These are phyloP conservation scores for Lactarius trivialis DNA, from an alignment of 768 basidiomycete genomes.

Conservation along the genomic window DNA sequence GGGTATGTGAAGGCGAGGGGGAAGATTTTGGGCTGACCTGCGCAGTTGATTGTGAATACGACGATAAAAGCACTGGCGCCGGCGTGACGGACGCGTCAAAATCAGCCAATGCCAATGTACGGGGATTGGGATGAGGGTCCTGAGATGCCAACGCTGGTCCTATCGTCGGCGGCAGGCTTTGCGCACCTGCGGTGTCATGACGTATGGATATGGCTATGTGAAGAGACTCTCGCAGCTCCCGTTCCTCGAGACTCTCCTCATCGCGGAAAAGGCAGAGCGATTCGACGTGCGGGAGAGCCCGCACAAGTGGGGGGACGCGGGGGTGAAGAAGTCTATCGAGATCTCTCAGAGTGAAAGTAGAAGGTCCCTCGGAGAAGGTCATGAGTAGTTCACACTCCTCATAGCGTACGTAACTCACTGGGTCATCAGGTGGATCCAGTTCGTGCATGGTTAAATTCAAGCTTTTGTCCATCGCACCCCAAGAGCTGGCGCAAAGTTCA, in stretches of 20 bases:
- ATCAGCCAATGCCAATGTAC: not conserved
- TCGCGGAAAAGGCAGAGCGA: slow-evolving; percentile 51
- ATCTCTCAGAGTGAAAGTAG: slow-evolving; percentile 12
- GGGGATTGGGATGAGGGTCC: not conserved
- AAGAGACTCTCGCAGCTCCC: slow-evolving; percentile 38
- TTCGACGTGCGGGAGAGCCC: slow-evolving; percentile 59
- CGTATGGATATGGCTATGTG: slow-evolving; percentile 29
- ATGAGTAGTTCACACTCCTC: slow-evolving; percentile 28
- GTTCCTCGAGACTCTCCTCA: slow-evolving; percentile 64
- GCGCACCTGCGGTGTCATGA: not conserved
- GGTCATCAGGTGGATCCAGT: slow-evolving; percentile 16
- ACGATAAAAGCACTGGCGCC: not conserved
- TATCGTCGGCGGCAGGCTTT: not conserved
- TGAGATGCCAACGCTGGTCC: not conserved
- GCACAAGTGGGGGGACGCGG: slow-evolving; percentile 68
- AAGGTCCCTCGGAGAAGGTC: not conserved
- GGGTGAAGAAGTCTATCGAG: slow-evolving; percentile 71
- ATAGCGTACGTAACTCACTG: slow-evolving; percentile 28
- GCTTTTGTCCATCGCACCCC: slow-evolving; percentile 53
- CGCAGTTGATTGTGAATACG: not conserved
- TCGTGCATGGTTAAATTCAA: slow-evolving; percentile 47
- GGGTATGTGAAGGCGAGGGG: not conserved
- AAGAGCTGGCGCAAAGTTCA: slow-evolving; percentile 48
- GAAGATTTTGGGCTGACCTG: not conserved
- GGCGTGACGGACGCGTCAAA: not conserved